phyloP scores from a whole-genome alignment of 768 basidiomycete species.

The Termitomyces sp. region DNA sequence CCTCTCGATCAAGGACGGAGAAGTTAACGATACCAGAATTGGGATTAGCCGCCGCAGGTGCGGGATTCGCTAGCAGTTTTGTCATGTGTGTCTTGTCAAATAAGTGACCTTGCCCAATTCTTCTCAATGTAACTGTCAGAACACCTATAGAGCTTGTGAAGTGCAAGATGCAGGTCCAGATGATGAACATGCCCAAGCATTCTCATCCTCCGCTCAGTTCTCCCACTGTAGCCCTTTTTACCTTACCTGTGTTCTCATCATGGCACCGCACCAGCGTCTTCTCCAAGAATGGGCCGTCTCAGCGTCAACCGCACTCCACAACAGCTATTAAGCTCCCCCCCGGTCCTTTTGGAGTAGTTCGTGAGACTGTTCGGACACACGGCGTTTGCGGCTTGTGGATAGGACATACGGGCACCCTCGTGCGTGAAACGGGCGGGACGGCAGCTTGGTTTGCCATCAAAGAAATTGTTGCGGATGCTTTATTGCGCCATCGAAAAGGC shows the following conservation, averaged over 20 bases:
- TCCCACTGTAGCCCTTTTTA: background rate
- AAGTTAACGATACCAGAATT: conserved; percentile 64
- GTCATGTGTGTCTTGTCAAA: conserved; percentile 54
- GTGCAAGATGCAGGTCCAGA: conserved; percentile 92
- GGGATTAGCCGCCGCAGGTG: conserved; percentile 77
- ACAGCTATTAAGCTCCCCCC: conserved; percentile 34
- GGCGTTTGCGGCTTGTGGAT: conserved; percentile 78
- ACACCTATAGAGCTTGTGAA: conserved; percentile 88
- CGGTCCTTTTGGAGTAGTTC: conserved; percentile 65
- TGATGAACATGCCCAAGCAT: conserved; percentile 37
- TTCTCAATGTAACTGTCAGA: conserved; percentile 26
- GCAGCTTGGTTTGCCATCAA: conserved; percentile 87
- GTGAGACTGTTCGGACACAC: conserved; percentile 41
- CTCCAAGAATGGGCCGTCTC: background rate
- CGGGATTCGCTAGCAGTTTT: conserved; percentile 84
- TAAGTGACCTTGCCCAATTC: background rate
- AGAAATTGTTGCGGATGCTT: conserved; percentile 61
- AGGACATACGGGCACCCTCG: conserved; percentile 79
- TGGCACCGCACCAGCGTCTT: background rate
- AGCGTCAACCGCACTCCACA: conserved; percentile 12
- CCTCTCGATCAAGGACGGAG: conserved; percentile 27
- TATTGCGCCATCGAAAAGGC: conserved; percentile 31
- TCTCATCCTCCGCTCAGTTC: conserved; percentile 7
- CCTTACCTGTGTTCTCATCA: conserved; percentile 3
- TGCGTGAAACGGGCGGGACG: conserved; percentile 83